Base-by-base conservation (phyloP, 106 monocot genomes). In the Acorus calamus region DNA sequence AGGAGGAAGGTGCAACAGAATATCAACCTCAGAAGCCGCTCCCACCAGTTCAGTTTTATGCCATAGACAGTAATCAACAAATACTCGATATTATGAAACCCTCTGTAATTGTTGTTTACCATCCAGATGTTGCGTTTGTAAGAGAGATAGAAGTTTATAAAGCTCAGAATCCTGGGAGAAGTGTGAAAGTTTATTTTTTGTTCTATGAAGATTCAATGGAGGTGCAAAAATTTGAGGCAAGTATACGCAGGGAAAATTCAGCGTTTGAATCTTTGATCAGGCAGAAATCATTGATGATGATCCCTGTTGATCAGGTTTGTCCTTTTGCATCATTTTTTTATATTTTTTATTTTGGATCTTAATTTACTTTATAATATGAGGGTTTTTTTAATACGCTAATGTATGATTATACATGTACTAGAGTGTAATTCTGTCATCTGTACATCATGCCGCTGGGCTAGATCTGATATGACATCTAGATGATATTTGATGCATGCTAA, bases 221-320 rank as follows among this genome's bases (percentile, higher is more conserved):
- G 78, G 85, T 81, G 4, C 98, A 92, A 57, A 98, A 92, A 49
- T 98, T 98, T 68, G 98, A 98, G 59, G 83, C 98, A 55, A 92
- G 88, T 71, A 91, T 88, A 69, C 78, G 70, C 6, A 71, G 85
- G 71, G 98, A 98, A 69, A 98, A 92, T 77, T 62, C 65, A 60
- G 92, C 98, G 52, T 98, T 98, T 76, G 98, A 98, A 74, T 88
- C 92, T 66, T 79, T 98, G 63, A 98, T 98, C 49, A 87, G 98
- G 67, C 98, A 98, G 79, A 98, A 98, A 57, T 98, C 98, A 7
- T 65, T 92, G 59, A 92, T 98, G 98, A 92, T 83, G 81, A 88
- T 98, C 28, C 98, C 98, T 66, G 79, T 92, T 55, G 85, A 98
- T 69, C 87, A 88, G 92, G 98, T 98, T 59, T 59, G 46, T 50